phyloP scores from a whole-genome alignment of 2,329 filamentous ascomycete species.

The Lecanoromycetidae sp. region DNA sequence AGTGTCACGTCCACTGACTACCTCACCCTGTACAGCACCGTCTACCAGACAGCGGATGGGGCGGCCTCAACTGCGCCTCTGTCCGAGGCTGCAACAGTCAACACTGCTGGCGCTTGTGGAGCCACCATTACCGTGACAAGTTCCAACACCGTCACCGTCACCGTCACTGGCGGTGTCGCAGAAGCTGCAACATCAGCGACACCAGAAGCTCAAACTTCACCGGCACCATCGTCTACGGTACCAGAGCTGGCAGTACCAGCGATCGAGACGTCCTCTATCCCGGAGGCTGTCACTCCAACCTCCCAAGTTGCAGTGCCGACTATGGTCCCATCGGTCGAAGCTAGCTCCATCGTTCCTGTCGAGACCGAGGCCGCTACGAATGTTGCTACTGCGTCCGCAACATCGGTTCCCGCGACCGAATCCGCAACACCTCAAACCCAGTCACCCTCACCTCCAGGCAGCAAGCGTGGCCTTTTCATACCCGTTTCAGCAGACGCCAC shows the following conservation, averaged over 20 bases:
- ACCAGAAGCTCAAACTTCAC: neutral
- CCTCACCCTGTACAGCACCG: neutral
- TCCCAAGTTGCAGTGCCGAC: neutral
- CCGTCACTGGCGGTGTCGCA: neutral
- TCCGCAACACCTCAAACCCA: neutral
- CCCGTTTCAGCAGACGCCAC: neutral
- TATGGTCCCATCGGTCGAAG: too few relatives aligned
- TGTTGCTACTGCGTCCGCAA: neutral
- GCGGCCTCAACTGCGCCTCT: neutral
- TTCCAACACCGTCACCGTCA: conserved; percentile 7
- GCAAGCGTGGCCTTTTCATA: conserved; percentile 13
- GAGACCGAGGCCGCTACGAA: neutral
- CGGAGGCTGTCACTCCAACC: neutral
- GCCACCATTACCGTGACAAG: conserved; percentile 9
- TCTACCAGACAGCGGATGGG: neutral
- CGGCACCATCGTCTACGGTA: neutral
- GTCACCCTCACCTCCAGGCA: neutral
- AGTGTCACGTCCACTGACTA: neutral
- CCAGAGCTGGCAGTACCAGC: neutral
- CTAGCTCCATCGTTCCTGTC: neutral
- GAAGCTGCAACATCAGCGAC: neutral
- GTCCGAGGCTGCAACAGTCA: neutral
- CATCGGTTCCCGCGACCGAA: neutral
- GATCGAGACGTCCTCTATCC: neutral
- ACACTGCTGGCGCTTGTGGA: neutral